Conservation (phyloP, 495 filamentous ascomycete genomes). For the Xylaria flabelliformis region DNA sequence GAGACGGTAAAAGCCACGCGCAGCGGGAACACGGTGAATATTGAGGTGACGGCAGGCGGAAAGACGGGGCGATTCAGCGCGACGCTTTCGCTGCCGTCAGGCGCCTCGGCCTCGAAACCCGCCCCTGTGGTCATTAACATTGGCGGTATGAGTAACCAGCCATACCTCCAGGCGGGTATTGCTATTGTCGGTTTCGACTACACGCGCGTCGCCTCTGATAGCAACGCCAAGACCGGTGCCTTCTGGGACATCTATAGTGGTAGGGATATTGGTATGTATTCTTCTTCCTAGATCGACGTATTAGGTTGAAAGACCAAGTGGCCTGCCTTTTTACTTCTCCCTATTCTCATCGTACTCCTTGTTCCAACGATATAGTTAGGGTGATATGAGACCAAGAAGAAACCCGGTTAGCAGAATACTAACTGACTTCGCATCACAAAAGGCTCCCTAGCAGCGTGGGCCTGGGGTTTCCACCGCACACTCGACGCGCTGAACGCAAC, state of each 20-base stretch:
- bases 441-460: slow-evolving; percentile 60
- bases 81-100: slow-evolving; percentile 50
- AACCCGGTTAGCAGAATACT: background rate
- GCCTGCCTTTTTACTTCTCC: no score
- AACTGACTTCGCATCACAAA: background rate
- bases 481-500: slow-evolving; percentile 58
- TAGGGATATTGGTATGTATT: slow-evolving; percentile 52
- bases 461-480: slow-evolving; percentile 60
- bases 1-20: slow-evolving; percentile 60
- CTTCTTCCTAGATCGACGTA: slow-evolving; percentile 10
- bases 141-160: slow-evolving; percentile 59
- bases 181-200: slow-evolving; percentile 61
- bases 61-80: slow-evolving; percentile 56
- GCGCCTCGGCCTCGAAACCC: slow-evolving; percentile 32
- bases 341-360: no score
- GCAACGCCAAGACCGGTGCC: slow-evolving; percentile 57
- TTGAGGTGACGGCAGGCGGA: slow-evolving; percentile 53
- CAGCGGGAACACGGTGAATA: slow-evolving; percentile 54
- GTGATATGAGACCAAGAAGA: background rate
- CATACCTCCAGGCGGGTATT: slow-evolving; percentile 56
- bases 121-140: slow-evolving; percentile 62
- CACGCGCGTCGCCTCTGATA: slow-evolving; percentile 55
- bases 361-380: background rate
- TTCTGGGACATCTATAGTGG: slow-evolving; percentile 62
- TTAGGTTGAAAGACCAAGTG: no score